phyloP scores from a whole-genome alignment of 257 asterid genomes.

The Capsicum baccatum region DNA sequence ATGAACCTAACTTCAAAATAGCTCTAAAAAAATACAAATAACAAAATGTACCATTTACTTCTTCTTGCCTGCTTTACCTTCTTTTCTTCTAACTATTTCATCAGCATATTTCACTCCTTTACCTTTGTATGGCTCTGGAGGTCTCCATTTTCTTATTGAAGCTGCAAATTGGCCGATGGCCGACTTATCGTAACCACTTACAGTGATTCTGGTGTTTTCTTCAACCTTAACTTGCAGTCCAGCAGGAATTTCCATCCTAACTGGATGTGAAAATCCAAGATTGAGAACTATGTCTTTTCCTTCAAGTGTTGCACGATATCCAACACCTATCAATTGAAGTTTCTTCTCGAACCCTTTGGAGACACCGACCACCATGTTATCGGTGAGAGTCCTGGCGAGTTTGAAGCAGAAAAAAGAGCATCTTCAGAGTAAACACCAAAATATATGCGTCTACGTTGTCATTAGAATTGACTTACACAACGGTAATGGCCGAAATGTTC shows the following conservation, averaged over 20 bases:
- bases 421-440: neutral
- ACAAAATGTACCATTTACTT: constrained; percentile 43
- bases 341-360: constrained; percentile 94
- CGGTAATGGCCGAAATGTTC: neutral
- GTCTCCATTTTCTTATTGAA: constrained; percentile 94
- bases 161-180: constrained; percentile 94
- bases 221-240: constrained; percentile 90
- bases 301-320: constrained; percentile 90
- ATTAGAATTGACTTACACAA: neutral
- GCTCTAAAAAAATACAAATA: constrained; percentile 21
- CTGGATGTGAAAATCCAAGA: constrained; percentile 96
- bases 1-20: constrained; percentile 11
- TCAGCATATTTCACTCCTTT: constrained; percentile 96
- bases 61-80: constrained; percentile 98
- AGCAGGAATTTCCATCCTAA: constrained; percentile 74
- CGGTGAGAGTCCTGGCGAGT: constrained; percentile 82
- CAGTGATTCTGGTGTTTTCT: constrained; percentile 84
- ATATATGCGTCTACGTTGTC: constrained; percentile 11
- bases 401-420: constrained; percentile 16
- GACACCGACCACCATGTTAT: constrained; percentile 96
- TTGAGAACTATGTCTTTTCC: constrained; percentile 86
- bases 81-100: constrained; percentile 88
- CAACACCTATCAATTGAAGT: constrained; percentile 92
- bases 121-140: constrained; percentile 99
- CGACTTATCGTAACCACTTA: constrained; percentile 85